Evolutionary conservation across 805 yeast genomes (phyloP), one percentile per base, ranked within the genome.

Genomic region (Pichia nakasei): DNA sequence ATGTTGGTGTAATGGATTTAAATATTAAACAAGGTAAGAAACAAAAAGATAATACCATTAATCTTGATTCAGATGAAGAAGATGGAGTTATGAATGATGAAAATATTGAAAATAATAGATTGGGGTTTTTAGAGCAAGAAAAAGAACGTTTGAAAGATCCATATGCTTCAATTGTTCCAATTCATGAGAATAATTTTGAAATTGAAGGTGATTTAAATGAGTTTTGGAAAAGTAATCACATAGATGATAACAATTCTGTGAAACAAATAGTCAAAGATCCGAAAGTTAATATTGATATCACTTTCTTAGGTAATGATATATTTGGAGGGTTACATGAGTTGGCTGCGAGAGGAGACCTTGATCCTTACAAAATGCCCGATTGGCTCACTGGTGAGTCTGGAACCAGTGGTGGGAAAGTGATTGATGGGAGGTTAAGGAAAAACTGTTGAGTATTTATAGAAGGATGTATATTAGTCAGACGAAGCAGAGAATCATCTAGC

Each of bases 321-420:
- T 85, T 80, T 68, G 94, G 78, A 2, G 95, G 95, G 0, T 54
- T 85, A 33, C 87, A 83, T 58, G 81, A 83, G 53, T 65, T 85
- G 17, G 73, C 87, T 22, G 66, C 66, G 42, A 45, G 63, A 49
- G 72, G 67, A 1, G 53, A 70, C 0, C 60, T 80, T 2, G 72
- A 82, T 51, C 72, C 83, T 0, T 64, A 69, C n/a, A 65, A 51
- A 0, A 61, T 83, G 15, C 95, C 95, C 1, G 73, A 78, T 26
- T 85, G 88, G 89, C 59, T 85, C 27, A 78, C 89, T 4, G 95
- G 94, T 3, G 87, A 84, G 57, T 80, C 80, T 48, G 82, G 84
- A 0, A 52, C 61, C 1, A 61, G 63, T 35, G 65, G 73, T 32
- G 88, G 88, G 0, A 53, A 49, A 0, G 60, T 75, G 5, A 54